Conservation (phyloP, 768 basidiomycete genomes). For the Epithele typhae region DNA sequence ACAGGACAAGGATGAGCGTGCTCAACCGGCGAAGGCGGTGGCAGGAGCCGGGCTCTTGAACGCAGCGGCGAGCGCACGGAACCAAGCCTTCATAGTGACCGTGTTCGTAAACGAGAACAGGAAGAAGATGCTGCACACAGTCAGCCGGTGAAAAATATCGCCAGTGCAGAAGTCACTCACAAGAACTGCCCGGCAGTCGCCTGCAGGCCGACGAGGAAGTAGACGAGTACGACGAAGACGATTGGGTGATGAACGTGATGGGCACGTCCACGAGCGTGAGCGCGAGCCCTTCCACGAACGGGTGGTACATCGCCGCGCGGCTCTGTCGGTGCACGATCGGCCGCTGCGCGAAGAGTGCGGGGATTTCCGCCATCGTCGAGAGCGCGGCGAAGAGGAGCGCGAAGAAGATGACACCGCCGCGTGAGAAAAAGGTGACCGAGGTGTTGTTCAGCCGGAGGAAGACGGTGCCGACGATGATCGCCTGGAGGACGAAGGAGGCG, state of each 20-base stretch:
- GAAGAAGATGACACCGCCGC: constrained; percentile 78
- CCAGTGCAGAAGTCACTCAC: constrained; percentile 33
- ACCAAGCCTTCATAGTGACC: constrained; percentile 71
- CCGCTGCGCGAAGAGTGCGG: constrained; percentile 50
- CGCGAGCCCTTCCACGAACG: constrained; percentile 50
- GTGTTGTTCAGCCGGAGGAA: constrained; percentile 53
- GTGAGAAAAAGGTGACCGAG: constrained; percentile 66
- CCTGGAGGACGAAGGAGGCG: constrained; percentile 47
- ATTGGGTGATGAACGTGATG: constrained; percentile 44
- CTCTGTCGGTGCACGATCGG: constrained; percentile 56
- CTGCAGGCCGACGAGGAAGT: constrained; percentile 61
- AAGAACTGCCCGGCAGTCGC: constrained; percentile 57
- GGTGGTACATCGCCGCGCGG: constrained; percentile 59
- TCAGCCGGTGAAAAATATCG: background rate
- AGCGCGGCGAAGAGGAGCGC: constrained; percentile 59
- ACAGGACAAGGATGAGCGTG: constrained; percentile 51
- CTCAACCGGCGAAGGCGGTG: constrained; percentile 52
- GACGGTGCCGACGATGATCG: constrained; percentile 55
- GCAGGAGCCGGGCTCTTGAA: constrained; percentile 59
- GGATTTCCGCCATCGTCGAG: constrained; percentile 60
- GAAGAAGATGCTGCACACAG: constrained; percentile 45
- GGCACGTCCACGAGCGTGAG: constrained; percentile 60
- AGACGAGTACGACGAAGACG: constrained; percentile 47
- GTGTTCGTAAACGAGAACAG: constrained; percentile 55
- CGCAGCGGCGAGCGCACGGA: constrained; percentile 60